Percentiles rank a stretch among this genome's conserved stretches.
These are phyloP conservation scores for Didymella arachidicola DNA, from an alignment of 2,329 filamentous ascomycete species.

Conservation along the genomic window DNA sequence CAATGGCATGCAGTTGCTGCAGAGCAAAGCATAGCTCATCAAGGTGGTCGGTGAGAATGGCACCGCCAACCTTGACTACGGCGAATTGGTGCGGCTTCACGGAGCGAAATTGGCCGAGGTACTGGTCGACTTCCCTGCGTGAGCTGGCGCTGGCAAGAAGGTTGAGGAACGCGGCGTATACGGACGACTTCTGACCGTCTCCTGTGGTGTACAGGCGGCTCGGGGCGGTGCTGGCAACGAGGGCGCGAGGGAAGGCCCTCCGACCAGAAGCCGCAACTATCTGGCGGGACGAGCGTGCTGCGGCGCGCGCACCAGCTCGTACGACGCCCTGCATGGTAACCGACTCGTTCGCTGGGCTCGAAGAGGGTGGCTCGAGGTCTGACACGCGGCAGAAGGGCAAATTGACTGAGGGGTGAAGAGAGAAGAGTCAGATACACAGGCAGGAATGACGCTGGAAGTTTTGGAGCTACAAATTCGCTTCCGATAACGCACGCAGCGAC, in stretches of 20 bases:
- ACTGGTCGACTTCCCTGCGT: conserved; percentile 95
- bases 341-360: conserved; percentile 38
- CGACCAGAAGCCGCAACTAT: conserved; percentile 39
- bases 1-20: conserved; percentile 92
- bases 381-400: conserved; percentile 29
- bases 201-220: conserved; percentile 44
- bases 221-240: conserved; percentile 39
- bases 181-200: conserved; percentile 47
- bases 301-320: conserved; percentile 48
- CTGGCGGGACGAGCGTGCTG: conserved; percentile 47
- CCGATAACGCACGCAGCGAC: conserved; percentile 42
- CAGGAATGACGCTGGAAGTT: conserved; percentile 32
- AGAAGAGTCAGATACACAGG: conserved; percentile 24
- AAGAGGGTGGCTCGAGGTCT: conserved; percentile 27
- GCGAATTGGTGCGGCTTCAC: conserved; percentile 97
- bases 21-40: conserved; percentile 89
- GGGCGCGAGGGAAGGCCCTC: conserved; percentile 43
- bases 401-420: conserved; percentile 30
- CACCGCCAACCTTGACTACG: conserved; percentile 97
- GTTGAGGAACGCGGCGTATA: conserved; percentile 78
- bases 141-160: conserved; percentile 95
- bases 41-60: conserved; percentile 92
- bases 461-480: conserved; percentile 40
- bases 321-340: conserved; percentile 50
- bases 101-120: conserved; percentile 95